Evolutionary conservation across 83 land plant species (phyloP), one percentile per base, ranked within the genome.

Genomic region (Picea abies): DNA sequence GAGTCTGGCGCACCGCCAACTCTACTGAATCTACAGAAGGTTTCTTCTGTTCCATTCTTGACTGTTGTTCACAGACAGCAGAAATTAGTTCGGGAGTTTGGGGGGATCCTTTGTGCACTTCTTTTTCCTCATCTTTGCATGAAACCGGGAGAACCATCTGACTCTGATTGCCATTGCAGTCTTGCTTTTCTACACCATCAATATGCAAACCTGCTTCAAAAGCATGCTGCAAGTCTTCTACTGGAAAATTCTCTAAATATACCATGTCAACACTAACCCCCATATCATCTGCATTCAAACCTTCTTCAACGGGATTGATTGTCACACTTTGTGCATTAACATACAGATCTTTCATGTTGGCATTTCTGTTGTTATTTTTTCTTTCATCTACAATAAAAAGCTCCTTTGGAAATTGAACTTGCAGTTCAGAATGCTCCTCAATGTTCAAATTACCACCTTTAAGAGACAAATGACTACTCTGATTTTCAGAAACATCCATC

Each of bases 141-240:
- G 76, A 71, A 39, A 5, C 10, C 7, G 11, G 41, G 47, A 3
- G 47, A 17, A 71, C 23, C 41, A 3, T 39, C 0, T 71, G 22
- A 6, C 16, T 20, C 76, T 39, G 22, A 39, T 71, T 71, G 19
- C 22, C 10, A 71, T 39, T 71, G 76, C 52, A 14, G 20, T 20
- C n/a, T 3, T 20, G 76, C 76, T 71, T 71, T 19, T 71, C 76
- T 19, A n/a, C 16, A 7, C 20, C 49, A 71, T 17, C 49, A 71
- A 71, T 19, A 71, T 39, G 8, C 76, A 71, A 20, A 37, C 76
- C 76, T 39, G 47, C 76, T 71, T 71, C 52, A 71, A 71, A 71
- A 71, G 52, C 76, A 39, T 39, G 15, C 52, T 22, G 37, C 76
- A 71, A 39, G 22, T 71, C 76, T 71, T 71, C 49, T 8, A 71